Evolutionary conservation across 257 asterid genomes (phyloP).

Genomic region (Coffea eugenioides): DNA sequence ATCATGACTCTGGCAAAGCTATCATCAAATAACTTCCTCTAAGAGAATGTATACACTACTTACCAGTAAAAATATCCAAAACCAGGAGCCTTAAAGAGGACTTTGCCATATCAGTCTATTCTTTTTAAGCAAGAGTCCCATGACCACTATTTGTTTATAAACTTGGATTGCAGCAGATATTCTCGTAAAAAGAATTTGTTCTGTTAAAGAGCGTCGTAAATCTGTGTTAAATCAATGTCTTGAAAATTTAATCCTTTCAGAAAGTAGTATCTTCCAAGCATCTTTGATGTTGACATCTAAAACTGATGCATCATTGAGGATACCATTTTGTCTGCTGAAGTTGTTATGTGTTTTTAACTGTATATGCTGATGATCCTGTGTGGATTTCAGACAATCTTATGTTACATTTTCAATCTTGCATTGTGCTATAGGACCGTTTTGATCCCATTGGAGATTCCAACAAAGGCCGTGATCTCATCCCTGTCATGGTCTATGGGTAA

Average conservation of each 20-base stretch:
- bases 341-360: not conserved
- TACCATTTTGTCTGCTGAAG: not conserved
- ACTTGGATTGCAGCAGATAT: not conserved
- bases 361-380: not conserved
- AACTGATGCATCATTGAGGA: not conserved
- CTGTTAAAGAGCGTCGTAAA: not conserved
- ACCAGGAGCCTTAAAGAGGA: not conserved
- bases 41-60: too few species aligned
- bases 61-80: too few species aligned
- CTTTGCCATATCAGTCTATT: not conserved
- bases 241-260: not conserved
- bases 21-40: too few species aligned
- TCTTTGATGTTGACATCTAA: not conserved
- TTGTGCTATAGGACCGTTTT: conserved; percentile 64
- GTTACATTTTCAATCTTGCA: not conserved
- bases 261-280: not conserved
- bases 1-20: too few species aligned
- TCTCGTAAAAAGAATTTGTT: not conserved
- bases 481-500: conserved; percentile 85
- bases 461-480: conserved; percentile 70
- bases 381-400: not conserved
- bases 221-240: not conserved
- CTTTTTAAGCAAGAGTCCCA: not conserved
- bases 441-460: conserved; percentile 79
- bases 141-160: not conserved